Evolutionary conservation across 2,329 filamentous ascomycete species (phyloP), one percentile per base, ranked within the genome.

Genomic region (Fusarium nygamai): DNA sequence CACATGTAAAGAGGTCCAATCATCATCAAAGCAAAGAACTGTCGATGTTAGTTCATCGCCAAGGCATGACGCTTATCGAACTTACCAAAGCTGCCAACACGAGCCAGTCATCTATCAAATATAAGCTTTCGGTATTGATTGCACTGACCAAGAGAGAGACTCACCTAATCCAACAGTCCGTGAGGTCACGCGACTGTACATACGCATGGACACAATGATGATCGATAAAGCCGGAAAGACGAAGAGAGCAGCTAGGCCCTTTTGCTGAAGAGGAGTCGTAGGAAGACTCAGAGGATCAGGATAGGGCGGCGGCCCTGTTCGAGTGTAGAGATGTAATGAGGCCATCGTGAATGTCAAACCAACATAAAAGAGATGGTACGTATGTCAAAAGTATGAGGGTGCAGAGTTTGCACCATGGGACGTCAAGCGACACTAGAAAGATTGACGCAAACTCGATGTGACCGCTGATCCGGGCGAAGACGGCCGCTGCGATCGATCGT

Each of bases 221-320:
- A 80, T 64, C 19, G 81, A 78, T 20, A 83, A 36, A 9, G 65
- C 62, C 3, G 82, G 81, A 22, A 82, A 81, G 51, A 82, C 64
- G 67, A 83, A 81, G 24, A 80, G 73, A 44, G 82, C 71, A 46
- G 78, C 78, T 8, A 82, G 61, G 3, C 76, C 81, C 16, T 69
- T 67, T 13, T 72, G 62, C 51, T 83, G 82, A 20, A 81, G 77
- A n/a, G 79, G 72, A 17, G 81, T 78, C 17, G 81, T 82, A 5
- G 81, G 81, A 13, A 82, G 80, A 46, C 76, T 74, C 36, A 71
- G 63, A 12, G 80, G 77, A 54, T 81, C 71, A 2, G 72, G 75
- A 31, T 75, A 74, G 11, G 77, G 71, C 13, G 70, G 72, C 24
- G 74, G 74, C 24, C 72, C 72, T 22, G 44, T 44, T 22, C 72